phyloP scores from a whole-genome alignment of 164 flowering plant genomes.

The Houttuynia cordata region DNA sequence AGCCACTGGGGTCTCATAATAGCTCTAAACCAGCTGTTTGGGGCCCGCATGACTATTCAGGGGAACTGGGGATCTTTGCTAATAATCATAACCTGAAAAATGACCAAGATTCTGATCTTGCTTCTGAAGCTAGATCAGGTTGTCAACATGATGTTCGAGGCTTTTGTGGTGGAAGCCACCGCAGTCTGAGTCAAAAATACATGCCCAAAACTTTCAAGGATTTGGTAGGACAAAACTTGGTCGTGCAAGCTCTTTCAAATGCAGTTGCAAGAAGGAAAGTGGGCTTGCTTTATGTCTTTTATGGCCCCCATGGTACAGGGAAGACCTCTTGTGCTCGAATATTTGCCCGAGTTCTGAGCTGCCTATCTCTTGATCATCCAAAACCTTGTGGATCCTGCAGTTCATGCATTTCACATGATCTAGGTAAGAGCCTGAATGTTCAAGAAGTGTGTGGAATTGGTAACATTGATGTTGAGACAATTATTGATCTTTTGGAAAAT shows the following conservation, averaged over 20 bases:
- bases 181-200: constrained; percentile 76
- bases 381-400: constrained; percentile 85
- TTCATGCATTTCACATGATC: constrained; percentile 70
- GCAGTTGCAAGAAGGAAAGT: constrained; percentile 63
- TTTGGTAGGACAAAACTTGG: constrained; percentile 85
- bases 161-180: constrained; percentile 41
- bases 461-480: constrained; percentile 57
- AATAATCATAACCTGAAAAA: constrained; percentile 45
- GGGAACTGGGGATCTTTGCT: constrained; percentile 80
- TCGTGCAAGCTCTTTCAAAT: constrained; percentile 86
- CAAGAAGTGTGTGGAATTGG: constrained; percentile 81
- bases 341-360: constrained; percentile 83
- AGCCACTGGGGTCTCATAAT: constrained; percentile 58
- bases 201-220: constrained; percentile 85
- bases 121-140: constrained; percentile 64
- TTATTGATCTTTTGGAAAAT: constrained; percentile 62
- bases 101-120: constrained; percentile 59
- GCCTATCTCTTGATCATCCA: constrained; percentile 59
- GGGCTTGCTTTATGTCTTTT: constrained; percentile 76
- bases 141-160: constrained; percentile 23
- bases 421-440: constrained; percentile 58
- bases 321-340: constrained; percentile 94
- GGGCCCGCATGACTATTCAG: constrained; percentile 62
- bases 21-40: constrained; percentile 58
- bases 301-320: constrained; percentile 97